Percentiles rank a stretch among this genome's conserved stretches.
Conservation (phyloP, 352 stramenopile genomes). For the Globisporangium okanoganense region DNA sequence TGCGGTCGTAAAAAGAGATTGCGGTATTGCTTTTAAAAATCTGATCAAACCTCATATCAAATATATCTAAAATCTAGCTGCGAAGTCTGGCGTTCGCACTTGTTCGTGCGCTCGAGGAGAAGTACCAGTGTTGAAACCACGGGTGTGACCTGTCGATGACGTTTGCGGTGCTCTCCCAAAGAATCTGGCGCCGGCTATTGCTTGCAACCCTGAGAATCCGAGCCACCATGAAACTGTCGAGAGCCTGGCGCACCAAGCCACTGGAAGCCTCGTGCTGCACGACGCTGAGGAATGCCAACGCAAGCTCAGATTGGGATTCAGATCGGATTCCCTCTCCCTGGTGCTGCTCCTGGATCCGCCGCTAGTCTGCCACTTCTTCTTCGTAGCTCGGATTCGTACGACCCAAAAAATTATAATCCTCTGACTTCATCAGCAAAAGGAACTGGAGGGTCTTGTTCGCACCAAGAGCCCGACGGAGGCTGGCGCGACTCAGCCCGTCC, state of each 20-base stretch:
- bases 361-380: background rate
- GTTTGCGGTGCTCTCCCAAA: background rate
- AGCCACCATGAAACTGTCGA: background rate
- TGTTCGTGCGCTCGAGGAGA: background rate
- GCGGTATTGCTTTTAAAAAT: too few relatives aligned
- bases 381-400: background rate
- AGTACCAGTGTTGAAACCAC: background rate
- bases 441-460: background rate
- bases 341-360: background rate
- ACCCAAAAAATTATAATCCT: background rate
- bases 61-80: too few relatives aligned
- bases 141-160: background rate
- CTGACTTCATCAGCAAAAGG: background rate
- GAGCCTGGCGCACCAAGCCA: background rate
- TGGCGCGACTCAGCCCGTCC: too few relatives aligned
- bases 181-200: background rate
- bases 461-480: background rate
- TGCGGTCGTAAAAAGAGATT: too few relatives aligned
- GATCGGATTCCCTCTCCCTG: background rate
- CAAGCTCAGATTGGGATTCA: background rate
- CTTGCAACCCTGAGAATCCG: background rate
- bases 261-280: background rate
- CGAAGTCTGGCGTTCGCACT: background rate
- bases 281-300: background rate
- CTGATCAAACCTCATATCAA: too few relatives aligned